These are phyloP conservation scores for Chimonanthus salicifolius DNA, from an alignment of 164 flowering plant genomes.

Conservation along the genomic window DNA sequence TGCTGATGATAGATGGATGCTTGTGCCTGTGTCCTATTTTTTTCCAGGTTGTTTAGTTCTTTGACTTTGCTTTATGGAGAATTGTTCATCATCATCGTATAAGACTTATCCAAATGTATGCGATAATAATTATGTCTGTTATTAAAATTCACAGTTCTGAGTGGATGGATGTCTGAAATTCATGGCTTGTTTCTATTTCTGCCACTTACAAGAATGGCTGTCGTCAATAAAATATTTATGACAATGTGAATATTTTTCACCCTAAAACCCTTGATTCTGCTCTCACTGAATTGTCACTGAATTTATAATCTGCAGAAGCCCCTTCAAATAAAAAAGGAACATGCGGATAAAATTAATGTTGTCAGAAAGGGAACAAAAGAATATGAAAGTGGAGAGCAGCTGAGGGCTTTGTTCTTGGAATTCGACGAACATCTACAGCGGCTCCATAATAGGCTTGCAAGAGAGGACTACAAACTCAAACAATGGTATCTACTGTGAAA, in stretches of 20 bases:
- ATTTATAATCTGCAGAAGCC: slow-evolving; percentile 8
- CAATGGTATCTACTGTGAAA: not conserved
- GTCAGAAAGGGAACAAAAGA: slow-evolving; percentile 24
- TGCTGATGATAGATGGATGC: too few species aligned
- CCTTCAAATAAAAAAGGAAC: not conserved
- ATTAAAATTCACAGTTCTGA: too few species aligned
- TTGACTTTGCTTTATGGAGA: too few species aligned
- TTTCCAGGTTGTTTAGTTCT: too few species aligned
- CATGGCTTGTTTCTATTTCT: not conserved
- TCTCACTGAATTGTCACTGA: not conserved
- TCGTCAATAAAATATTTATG: not conserved
- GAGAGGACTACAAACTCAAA: slow-evolving; percentile 20
- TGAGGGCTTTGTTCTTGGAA: slow-evolving; percentile 20
- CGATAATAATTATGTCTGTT: too few species aligned
- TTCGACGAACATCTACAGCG: slow-evolving; percentile 20
- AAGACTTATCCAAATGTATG: too few species aligned
- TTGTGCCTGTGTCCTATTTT: too few species aligned
- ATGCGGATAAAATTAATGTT: slow-evolving; percentile 20
- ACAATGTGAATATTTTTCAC: not conserved
- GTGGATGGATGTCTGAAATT: not conserved
- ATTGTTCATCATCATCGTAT: too few species aligned
- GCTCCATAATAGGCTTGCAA: slow-evolving; percentile 22
- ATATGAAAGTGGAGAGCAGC: slow-evolving; percentile 21
- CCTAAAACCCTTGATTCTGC: not conserved
- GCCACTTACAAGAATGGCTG: not conserved